Evolutionary conservation across 2,329 filamentous ascomycete species (phyloP).

Genomic region (Talaromyces sp.): DNA sequence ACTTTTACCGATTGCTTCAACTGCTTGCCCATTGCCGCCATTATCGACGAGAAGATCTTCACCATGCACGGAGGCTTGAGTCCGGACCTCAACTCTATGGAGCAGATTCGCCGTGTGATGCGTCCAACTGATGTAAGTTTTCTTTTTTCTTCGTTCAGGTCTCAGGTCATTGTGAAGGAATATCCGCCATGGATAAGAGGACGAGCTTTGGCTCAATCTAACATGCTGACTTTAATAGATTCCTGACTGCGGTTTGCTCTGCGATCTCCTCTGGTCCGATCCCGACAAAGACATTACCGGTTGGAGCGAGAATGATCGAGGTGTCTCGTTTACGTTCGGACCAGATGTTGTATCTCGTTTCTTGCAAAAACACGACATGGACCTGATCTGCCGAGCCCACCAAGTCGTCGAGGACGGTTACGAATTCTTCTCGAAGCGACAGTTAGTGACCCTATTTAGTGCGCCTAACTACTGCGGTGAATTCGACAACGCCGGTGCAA

Average conservation of each 20-base stretch:
- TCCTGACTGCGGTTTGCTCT: constrained; percentile 93
- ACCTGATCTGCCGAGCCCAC: constrained; percentile 96
- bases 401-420: constrained; percentile 99
- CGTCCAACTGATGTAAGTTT: constrained; percentile 90
- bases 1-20: constrained; percentile 99
- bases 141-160: constrained; percentile 6
- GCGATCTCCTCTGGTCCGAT: constrained; percentile 97
- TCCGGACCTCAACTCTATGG: constrained; percentile 98
- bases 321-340: constrained; percentile 97
- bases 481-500: constrained; percentile 98
- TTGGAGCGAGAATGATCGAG: constrained; percentile 98
- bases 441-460: constrained; percentile 95
- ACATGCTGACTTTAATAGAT: constrained; percentile 62
- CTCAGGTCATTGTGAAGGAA: not conserved
- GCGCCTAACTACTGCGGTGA: constrained; percentile 99
- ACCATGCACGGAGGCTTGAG: constrained; percentile 98
- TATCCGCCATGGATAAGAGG: not conserved
- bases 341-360: constrained; percentile 96
- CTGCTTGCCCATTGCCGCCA: constrained; percentile 94
- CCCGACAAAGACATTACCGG: constrained; percentile 99
- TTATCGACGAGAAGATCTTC: constrained; percentile 99
- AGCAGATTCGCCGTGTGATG: constrained; percentile 99
- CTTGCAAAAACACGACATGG: constrained; percentile 99
- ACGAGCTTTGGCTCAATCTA: constrained; percentile 32
- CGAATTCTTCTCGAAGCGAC: constrained; percentile 98